Conservation (phyloP, 345 rosid genomes). For the Lumnitzera littorea region DNA sequence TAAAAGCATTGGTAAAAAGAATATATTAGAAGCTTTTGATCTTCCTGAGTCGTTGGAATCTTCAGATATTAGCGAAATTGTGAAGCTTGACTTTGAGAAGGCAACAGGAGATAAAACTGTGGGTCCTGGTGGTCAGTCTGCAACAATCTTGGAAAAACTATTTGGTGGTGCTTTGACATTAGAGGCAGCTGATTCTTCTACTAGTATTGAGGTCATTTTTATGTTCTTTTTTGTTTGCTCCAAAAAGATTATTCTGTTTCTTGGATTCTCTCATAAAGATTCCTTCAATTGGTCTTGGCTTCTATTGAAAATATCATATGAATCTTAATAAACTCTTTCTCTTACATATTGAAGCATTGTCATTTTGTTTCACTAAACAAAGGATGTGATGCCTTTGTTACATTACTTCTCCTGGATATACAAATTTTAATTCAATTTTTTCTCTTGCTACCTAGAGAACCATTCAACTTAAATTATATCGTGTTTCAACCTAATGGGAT, state of each 20-base stretch:
- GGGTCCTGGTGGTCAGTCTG: conserved; percentile 31
- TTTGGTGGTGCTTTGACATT: conserved; percentile 51
- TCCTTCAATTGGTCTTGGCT: neutral
- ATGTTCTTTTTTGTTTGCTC: neutral
- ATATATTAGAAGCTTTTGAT: conserved; percentile 26
- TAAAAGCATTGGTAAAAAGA: conserved; percentile 19
- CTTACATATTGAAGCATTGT: neutral
- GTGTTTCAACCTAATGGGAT: no score
- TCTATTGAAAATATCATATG: no score
- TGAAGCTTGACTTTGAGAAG: conserved; percentile 35
- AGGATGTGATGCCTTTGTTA: no score
- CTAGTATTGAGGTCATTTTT: conserved; percentile 8
- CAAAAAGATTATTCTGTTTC: neutral
- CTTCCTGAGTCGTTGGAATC: conserved; percentile 30
- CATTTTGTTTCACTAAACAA: neutral
- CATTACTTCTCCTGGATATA: no score
- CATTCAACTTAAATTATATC: no score
- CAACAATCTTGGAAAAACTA: conserved; percentile 74
- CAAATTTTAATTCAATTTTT: no score
- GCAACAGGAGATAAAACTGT: conserved; percentile 25
- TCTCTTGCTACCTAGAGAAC: no score
- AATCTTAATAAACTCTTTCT: neutral
- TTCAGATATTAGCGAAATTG: conserved; percentile 22
- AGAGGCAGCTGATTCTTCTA: conserved; percentile 32
- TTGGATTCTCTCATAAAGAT: neutral